A percentile compares a stretch with the other conserved stretches of the same genome.
These are phyloP conservation scores for Achaetomiella virescens DNA, from an alignment of 495 filamentous ascomycete species.

Conservation along the genomic window DNA sequence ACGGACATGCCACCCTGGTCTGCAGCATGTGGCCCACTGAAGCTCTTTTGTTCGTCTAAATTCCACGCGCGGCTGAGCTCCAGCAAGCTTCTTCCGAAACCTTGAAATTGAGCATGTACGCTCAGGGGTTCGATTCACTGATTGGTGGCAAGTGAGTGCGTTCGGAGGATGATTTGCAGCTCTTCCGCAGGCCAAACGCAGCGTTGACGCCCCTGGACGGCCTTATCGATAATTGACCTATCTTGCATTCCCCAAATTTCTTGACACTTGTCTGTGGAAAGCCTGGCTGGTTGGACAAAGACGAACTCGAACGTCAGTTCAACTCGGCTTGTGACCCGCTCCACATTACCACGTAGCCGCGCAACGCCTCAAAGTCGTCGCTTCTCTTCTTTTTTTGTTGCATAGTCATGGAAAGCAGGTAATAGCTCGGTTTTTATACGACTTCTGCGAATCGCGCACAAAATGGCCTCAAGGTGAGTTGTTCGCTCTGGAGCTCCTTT, in stretches of 20 bases:
- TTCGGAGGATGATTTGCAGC: neutral
- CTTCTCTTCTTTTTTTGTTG: neutral
- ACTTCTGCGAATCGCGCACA: conserved; percentile 1
- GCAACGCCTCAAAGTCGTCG: neutral
- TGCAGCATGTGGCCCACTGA: neutral
- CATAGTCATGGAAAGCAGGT: conserved; percentile 1
- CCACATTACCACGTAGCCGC: neutral
- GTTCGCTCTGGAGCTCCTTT: neutral
- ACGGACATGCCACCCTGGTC: neutral
- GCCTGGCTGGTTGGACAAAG: conserved; percentile 11
- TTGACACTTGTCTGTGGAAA: conserved; percentile 14
- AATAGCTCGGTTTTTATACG: neutral
- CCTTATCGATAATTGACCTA: conserved; percentile 18
- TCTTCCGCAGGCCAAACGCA: neutral
- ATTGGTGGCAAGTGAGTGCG: neutral
- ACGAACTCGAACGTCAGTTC: neutral
- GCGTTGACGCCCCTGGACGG: conserved; percentile 3
- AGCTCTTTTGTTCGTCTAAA: neutral
- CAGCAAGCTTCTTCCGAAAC: neutral
- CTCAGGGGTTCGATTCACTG: neutral
- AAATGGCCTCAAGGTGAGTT: conserved; percentile 25
- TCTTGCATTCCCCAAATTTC: conserved; percentile 18
- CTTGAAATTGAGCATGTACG: neutral
- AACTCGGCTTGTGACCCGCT: conserved; percentile 3
- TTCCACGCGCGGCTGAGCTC: neutral